Base-by-base conservation (phyloP, 257 asterid genomes). In the Capsicum baccatum region DNA sequence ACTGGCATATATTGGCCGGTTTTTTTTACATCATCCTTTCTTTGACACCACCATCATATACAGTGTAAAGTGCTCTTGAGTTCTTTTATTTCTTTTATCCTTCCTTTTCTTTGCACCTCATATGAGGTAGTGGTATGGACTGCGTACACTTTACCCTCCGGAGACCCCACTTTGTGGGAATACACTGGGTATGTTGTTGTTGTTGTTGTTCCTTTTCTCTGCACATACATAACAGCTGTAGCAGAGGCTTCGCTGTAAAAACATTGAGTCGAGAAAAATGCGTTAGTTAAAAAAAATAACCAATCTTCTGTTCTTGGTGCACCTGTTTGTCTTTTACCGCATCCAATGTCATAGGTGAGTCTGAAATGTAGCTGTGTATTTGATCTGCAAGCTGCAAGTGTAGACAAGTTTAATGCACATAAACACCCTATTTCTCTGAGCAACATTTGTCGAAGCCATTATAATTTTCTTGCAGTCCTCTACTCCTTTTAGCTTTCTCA, bases 331-430 rank as follows among this genome's bases (percentile, higher is more conserved):
- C 48, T 4, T 76, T 3, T 76, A 52, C 48, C 63, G 0, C 63
- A 52, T 52, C 15, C 63, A 26, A 52, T 76, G 48, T 8, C 60
- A 50, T 74, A 19, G 21, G 44, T 6, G 58, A 50, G 44, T 50
- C 39, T 19, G 80, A 74, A 74, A 21, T 74, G 7, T 74, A 74
- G 59, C 62, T 21, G 8, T 50, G 81, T 74, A 74, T 13, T 50
- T 73, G 44, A 48, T 74, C 15, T 50, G 44, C 1, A 21, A 74
- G 37, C 8, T 19, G 42, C 6, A 74, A 74, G 1, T 14, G n/a
- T 74, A 13, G 81, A 74, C 44, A 74, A 50, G 47, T 54, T 52
- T 50, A 74, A 52, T 74, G 47, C 81, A 13, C 47, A 50, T 50
- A 21, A 67, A 35, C 52, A 66, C 16, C 47, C 73, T 8, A 6